Percentiles rank a stretch among this genome's conserved stretches.
These are phyloP conservation scores for Pterula multifida DNA, from an alignment of 1,284 basidiomycete genomes.

Conservation along the genomic window DNA sequence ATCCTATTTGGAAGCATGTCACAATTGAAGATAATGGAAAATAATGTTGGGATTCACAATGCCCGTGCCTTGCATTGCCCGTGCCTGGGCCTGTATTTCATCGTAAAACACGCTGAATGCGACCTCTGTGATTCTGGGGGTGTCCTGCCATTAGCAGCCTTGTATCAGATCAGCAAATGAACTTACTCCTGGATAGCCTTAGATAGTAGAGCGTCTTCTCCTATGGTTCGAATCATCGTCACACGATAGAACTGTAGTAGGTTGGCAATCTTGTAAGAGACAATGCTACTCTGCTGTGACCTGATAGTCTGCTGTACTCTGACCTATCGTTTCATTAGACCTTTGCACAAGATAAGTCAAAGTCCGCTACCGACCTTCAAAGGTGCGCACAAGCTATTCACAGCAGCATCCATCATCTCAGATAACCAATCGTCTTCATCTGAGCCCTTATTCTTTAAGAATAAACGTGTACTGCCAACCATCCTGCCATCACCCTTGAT, in stretches of 20 bases:
- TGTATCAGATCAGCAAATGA: slow-evolving; percentile 1
- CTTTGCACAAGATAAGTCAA: background rate
- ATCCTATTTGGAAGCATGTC: slow-evolving; percentile 30
- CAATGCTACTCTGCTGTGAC: slow-evolving; percentile 86
- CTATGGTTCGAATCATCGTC: slow-evolving; percentile 89
- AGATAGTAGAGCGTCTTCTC: slow-evolving; percentile 67
- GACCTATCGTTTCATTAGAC: slow-evolving; percentile 31
- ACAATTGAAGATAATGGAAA: background rate
- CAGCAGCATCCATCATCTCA: slow-evolving; percentile 72
- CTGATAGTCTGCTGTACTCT: slow-evolving; percentile 88
- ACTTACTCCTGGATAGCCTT: slow-evolving; percentile 73
- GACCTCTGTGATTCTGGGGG: slow-evolving; percentile 59
- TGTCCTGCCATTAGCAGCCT: background rate
- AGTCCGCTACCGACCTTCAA: slow-evolving; percentile 47
- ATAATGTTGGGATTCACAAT: slow-evolving; percentile 36
- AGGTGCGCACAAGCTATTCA: slow-evolving; percentile 80
- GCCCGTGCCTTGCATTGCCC: slow-evolving; percentile 57
- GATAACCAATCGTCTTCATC: slow-evolving; percentile 75
- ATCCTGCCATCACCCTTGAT: slow-evolving; percentile 54
- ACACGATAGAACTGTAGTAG: slow-evolving; percentile 89
- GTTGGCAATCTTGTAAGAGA: slow-evolving; percentile 86
- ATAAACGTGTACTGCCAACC: slow-evolving; percentile 63
- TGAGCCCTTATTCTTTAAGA: slow-evolving; percentile 25
- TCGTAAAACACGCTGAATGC: slow-evolving; percentile 81
- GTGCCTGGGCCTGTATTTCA: slow-evolving; percentile 72